Base-by-base conservation (phyloP, 805 yeast species). In the Barnettozyma populi region DNA sequence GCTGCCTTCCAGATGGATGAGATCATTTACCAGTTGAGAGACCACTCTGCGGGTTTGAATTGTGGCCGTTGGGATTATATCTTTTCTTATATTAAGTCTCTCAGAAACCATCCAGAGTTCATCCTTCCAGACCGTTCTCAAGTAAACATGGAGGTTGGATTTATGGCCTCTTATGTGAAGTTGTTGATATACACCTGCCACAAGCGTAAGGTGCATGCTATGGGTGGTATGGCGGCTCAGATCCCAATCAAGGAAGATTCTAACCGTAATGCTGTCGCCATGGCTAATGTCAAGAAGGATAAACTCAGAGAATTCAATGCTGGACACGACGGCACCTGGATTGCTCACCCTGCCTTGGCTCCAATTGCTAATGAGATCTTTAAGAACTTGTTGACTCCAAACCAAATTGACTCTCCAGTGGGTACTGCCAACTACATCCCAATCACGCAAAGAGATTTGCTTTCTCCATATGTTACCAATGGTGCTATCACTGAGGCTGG, bases 11-110 rank as follows among this genome's bases (percentile, higher is more conserved):
- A 86, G 68, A 80, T 86, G 84, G 90, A 86, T 60, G 95, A 86
- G 66, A 85, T 86, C 56, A 77, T 86, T 56, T 86, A 79, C 62
- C 86, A 86, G 60, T 73, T 86, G 61, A 75, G 89, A 66, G 81
- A 80, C 47, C 95, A 86, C 65, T 83, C 86, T 46, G 79, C 86
- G 11, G 95, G 94, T 48, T 76, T 86, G 69, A 86, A 86, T 71
- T 86, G 94, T 74, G 95, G 95, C 57, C 79, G 95, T 71, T 86
- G 94, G 92, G 95, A 86, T 69, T 86, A 86, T 68, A 85, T 86
- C 67, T 86, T 86, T 70, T 82, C 88, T 36, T 83, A 87, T 49
- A 85, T 86, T 63, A 86, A 86, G 67, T 73, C 86, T 38, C 75
- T 86, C 87, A 72, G 83, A 83, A 68, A 75, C 76, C 59, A 42